A percentile compares a stretch with the other conserved stretches of the same genome.
Conservation (phyloP, 202 grass and related monocot genomes). For the Digitaria exilis region DNA sequence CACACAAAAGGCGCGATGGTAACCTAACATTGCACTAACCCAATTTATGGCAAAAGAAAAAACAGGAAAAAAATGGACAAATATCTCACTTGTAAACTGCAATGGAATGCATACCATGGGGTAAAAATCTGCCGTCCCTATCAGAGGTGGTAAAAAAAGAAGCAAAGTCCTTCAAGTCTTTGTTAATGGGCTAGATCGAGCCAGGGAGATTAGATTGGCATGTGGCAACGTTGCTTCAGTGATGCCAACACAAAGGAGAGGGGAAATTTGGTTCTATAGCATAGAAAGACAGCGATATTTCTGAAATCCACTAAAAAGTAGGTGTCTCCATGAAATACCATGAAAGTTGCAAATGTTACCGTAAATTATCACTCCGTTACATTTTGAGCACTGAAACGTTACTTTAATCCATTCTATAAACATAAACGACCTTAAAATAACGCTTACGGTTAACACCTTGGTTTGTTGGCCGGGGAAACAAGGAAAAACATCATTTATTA, state of each 20-base stretch:
- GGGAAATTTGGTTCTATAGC: no score
- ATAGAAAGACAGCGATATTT: no score
- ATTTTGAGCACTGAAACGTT: no score
- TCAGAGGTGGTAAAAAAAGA: conserved; percentile 23
- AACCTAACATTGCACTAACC: not conserved
- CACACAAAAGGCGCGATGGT: not conserved
- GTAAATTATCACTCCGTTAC: no score
- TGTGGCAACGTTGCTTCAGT: not conserved
- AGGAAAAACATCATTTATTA: not conserved
- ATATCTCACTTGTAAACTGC: not conserved
- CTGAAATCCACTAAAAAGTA: no score
- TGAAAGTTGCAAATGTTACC: no score
- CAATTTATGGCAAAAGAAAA: not conserved
- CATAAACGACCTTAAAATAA: no score
- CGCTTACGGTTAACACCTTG: no score
- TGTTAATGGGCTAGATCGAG: conserved; percentile 14
- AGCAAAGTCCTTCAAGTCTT: conserved; percentile 1
- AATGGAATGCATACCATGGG: not conserved
- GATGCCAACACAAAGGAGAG: conserved; percentile 5
- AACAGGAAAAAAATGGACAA: not conserved
- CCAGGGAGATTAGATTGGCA: not conserved
- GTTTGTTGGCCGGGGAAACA: no score
- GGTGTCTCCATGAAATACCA: no score
- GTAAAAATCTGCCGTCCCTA: conserved; percentile 21
- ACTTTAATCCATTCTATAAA: no score